These are phyloP conservation scores for Blakeslea trispora DNA, from an alignment of 371 early-diverging fungal genomes.

Conservation along the genomic window DNA sequence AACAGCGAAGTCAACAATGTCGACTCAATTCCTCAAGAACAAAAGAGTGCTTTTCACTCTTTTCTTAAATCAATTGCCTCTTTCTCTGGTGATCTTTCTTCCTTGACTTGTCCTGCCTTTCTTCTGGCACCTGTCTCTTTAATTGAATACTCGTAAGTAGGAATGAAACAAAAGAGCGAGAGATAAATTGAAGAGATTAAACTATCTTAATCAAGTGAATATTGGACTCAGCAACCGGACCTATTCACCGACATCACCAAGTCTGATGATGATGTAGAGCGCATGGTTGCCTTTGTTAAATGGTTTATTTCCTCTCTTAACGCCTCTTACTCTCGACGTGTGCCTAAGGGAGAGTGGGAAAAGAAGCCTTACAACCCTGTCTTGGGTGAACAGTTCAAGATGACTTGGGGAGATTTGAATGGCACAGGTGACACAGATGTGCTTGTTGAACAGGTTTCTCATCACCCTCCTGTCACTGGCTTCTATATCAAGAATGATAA, in stretches of 20 bases:
- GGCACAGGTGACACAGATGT: slow-evolving; percentile 62
- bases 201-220: slow-evolving; percentile 50
- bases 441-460: slow-evolving; percentile 72
- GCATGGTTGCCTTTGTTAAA: slow-evolving; percentile 66
- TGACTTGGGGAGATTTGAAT: slow-evolving; percentile 72
- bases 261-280: slow-evolving; percentile 62
- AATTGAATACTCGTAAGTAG: slow-evolving; percentile 74
- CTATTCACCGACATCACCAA: slow-evolving; percentile 67
- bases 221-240: slow-evolving; percentile 75
- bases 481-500: slow-evolving; percentile 68
- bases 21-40: slow-evolving; percentile 59
- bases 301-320: slow-evolving; percentile 82
- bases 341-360: slow-evolving; percentile 61
- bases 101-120: slow-evolving; percentile 76
- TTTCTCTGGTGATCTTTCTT: slow-evolving; percentile 77
- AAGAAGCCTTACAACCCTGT: slow-evolving; percentile 88
- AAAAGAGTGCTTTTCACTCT: slow-evolving; percentile 66
- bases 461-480: slow-evolving; percentile 77
- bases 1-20: slow-evolving; percentile 46
- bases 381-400: slow-evolving; percentile 78
- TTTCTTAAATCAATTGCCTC: slow-evolving; percentile 71
- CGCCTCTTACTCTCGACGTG: slow-evolving; percentile 62
- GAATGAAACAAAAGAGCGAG: too few species aligned
- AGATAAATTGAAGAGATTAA: too few species aligned
- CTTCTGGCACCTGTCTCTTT: slow-evolving; percentile 70